These are phyloP conservation scores for Boletus albobrunnescens DNA, from an alignment of 1,284 basidiomycete species.

Conservation along the genomic window DNA sequence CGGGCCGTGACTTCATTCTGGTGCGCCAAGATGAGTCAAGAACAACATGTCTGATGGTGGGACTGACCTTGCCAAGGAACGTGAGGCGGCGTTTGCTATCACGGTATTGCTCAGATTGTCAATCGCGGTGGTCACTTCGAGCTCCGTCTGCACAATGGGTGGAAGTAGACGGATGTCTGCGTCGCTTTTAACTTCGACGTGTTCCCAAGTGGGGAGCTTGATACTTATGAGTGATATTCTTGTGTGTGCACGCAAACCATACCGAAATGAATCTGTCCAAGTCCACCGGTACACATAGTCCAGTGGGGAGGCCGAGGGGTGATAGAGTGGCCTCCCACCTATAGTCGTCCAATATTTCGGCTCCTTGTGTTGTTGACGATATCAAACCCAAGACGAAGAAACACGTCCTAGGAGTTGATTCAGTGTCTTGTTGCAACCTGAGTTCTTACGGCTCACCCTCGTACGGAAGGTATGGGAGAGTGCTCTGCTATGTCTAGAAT, in stretches of 20 bases:
- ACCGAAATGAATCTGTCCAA: constrained; percentile 79
- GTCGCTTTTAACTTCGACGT: constrained; percentile 42
- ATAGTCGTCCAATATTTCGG: constrained; percentile 84
- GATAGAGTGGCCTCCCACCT: constrained; percentile 90
- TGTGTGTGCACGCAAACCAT: constrained; percentile 32
- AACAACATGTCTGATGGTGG: background rate
- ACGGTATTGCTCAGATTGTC: constrained; percentile 96
- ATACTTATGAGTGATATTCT: background rate
- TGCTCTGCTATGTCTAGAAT: constrained; percentile 90
- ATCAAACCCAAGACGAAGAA: constrained; percentile 92
- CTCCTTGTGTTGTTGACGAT: constrained; percentile 69
- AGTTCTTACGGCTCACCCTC: constrained; percentile 66
- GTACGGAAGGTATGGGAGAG: constrained; percentile 85
- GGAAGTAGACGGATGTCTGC: constrained; percentile 55
- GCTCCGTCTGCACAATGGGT: constrained; percentile 67
- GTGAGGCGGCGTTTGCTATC: constrained; percentile 88
- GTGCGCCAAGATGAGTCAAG: constrained; percentile 1
- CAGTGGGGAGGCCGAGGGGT: constrained; percentile 84
- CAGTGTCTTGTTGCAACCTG: constrained; percentile 1
- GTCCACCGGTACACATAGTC: constrained; percentile 85
- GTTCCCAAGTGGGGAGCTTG: constrained; percentile 78
- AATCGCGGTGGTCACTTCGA: constrained; percentile 86
- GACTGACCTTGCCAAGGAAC: constrained; percentile 74
- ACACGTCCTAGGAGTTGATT: constrained; percentile 65
- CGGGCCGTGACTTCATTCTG: constrained; percentile 79